Evolutionary conservation across 768 basidiomycete genomes (phyloP).

Genomic region (Botryobasidium botryosum): DNA sequence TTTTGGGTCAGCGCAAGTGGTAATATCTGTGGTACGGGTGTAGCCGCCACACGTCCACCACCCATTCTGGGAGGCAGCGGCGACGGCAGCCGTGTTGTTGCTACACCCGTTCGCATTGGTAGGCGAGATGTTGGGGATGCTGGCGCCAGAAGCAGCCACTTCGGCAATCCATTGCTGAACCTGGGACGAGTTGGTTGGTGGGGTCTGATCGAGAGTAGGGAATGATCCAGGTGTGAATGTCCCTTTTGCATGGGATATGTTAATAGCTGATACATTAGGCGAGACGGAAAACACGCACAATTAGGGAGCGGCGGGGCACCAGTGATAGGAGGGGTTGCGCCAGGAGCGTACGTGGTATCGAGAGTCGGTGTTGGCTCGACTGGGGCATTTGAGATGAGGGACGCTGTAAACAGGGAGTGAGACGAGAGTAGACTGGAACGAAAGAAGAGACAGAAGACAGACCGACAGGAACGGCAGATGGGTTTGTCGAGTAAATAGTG

Average conservation of each 20-base stretch:
- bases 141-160: conserved; percentile 10
- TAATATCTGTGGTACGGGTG: conserved; percentile 23
- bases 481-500: too few species aligned
- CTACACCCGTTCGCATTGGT: conserved; percentile 11
- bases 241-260: background rate
- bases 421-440: too few species aligned
- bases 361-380: too few species aligned
- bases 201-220: conserved; percentile 14
- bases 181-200: conserved; percentile 14
- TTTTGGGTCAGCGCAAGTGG: conserved; percentile 24
- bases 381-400: too few species aligned
- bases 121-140: conserved; percentile 10
- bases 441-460: too few species aligned
- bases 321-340: conserved; percentile 11
- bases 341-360: conserved; percentile 36
- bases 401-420: too few species aligned
- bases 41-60: conserved; percentile 23
- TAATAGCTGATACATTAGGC: background rate
- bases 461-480: too few species aligned
- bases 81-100: conserved; percentile 18
- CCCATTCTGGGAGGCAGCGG: conserved; percentile 18
- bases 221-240: conserved; percentile 15
- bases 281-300: conserved; percentile 1
- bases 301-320: conserved; percentile 14
- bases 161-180: conserved; percentile 16